Percentiles rank a stretch among this genome's conserved stretches.
phyloP scores from a whole-genome alignment of 306 rosid genomes.

The Crotalaria pallida region DNA sequence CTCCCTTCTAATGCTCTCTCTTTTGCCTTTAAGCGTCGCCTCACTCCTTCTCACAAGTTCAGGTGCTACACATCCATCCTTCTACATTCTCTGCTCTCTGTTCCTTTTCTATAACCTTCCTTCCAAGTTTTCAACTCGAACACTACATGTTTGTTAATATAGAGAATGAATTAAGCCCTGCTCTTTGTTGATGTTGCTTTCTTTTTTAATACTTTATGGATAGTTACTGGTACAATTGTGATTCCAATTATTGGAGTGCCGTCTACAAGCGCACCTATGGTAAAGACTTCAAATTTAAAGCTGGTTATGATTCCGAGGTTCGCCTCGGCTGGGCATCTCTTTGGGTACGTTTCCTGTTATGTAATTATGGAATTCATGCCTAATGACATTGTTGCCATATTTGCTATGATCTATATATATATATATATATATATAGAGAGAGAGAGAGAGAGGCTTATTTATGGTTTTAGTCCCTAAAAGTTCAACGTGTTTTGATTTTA shows the following conservation, averaged over 20 bases:
- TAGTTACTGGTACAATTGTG: conserved; percentile 91
- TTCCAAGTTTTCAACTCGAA: no score
- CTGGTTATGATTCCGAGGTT: conserved; percentile 92
- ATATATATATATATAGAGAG: no score
- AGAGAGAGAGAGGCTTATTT: no score
- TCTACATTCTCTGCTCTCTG: no score
- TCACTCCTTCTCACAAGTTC: conserved; percentile 74
- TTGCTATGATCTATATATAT: background rate
- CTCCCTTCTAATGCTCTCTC: conserved; percentile 83
- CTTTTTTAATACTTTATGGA: conserved; percentile 20
- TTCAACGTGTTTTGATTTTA: no score
- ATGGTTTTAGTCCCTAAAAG: no score
- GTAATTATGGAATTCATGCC: background rate
- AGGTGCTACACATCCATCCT: no score
- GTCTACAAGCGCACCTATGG: conserved; percentile 90
- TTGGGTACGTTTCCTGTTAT: conserved; percentile 64
- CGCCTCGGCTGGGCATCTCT: conserved; percentile 99
- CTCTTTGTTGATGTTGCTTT: conserved; percentile 2
- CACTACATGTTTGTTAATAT: no score
- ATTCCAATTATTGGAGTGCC: conserved; percentile 85
- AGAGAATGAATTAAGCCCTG: background rate
- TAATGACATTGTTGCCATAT: background rate
- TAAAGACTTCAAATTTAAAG: conserved; percentile 84
- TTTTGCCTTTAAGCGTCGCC: conserved; percentile 79
- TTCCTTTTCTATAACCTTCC: no score